These are phyloP conservation scores for Aspergillus brasiliensis DNA, from an alignment of 2,329 filamentous ascomycete species.

Conservation along the genomic window DNA sequence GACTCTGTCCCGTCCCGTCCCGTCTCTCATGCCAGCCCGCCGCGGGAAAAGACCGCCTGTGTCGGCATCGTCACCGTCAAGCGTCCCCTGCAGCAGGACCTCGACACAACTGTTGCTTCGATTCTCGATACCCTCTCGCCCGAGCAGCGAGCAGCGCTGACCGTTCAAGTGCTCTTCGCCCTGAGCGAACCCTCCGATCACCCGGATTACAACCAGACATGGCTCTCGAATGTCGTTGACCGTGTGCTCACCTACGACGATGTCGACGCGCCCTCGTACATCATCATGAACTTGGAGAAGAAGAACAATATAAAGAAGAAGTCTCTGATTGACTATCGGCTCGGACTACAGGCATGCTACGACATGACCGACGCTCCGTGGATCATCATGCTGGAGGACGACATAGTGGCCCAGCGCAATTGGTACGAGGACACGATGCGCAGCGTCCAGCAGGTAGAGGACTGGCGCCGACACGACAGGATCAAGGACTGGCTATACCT, in stretches of 20 bases:
- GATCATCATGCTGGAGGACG: slow-evolving; percentile 52
- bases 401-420: slow-evolving; percentile 49
- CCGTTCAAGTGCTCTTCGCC: slow-evolving; percentile 49
- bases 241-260: slow-evolving; percentile 45
- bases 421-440: slow-evolving; percentile 49
- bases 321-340: slow-evolving; percentile 48
- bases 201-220: slow-evolving; percentile 45
- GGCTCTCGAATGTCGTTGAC: slow-evolving; percentile 45
- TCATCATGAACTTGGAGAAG: slow-evolving; percentile 17
- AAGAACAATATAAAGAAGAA: slow-evolving; percentile 38
- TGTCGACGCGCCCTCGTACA: slow-evolving; percentile 21
- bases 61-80: slow-evolving; percentile 49
- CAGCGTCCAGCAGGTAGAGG: slow-evolving; percentile 40
- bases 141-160: slow-evolving; percentile 44
- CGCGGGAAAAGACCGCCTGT: slow-evolving; percentile 34
- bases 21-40: background rate
- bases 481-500: slow-evolving; percentile 42
- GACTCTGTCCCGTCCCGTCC: background rate
- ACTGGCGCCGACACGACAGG: slow-evolving; percentile 11
- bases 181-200: slow-evolving; percentile 46
- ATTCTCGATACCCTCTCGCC: slow-evolving; percentile 46
- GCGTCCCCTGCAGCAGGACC: slow-evolving; percentile 42
- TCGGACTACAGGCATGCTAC: slow-evolving; percentile 46
- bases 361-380: slow-evolving; percentile 42
- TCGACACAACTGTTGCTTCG: slow-evolving; percentile 46